Base-by-base conservation (phyloP, 768 basidiomycete species). In the Favolaschia claudopus region DNA sequence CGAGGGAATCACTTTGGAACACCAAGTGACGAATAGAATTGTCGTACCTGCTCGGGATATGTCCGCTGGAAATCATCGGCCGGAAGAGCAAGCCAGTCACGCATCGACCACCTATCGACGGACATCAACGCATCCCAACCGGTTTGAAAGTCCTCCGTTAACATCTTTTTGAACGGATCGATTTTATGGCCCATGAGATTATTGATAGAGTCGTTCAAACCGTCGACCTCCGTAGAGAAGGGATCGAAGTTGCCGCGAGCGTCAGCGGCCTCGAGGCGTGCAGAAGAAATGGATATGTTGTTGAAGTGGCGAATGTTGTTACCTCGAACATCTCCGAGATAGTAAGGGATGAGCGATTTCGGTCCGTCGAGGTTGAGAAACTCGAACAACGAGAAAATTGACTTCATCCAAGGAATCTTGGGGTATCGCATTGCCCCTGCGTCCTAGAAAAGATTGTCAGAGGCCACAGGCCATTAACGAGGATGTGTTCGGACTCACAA, bases 351-450 rank as follows among this genome's bases (percentile, higher is more conserved):
- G 50, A 51, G 62, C 55, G 59, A 62, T 50, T 62, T 50, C 19
- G 53, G 25, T 20, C 56, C 25, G 15, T 60, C 65, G 6, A 62
- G 53, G 17, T 71, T 71, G 40, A 73, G 63, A 7, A 61, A 65
- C 20, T 68, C 57, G 56, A 70, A 71, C 25, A 77, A 64, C 22
- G 74, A 54, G 45, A 70, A 74, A 13, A 71, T 34, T 31, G 73
- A 65, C 27, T 62, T 70, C 75, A 77, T 76, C 36, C 67, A 63
- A 4, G 65, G 63, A 34, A 67, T 66, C 40, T 72, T 48, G 9
- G 74, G 74, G 60, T 65, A 81, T 3, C 79, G 72, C 78, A 79
- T 79, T 1, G 79, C 79, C 0, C 79, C 79, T 25, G 74, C 70
- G 52, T 79, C 79, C 69, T 73, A 44, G 31, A 50, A 40, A 15